Percentiles rank a stretch among this genome's conserved stretches.
phyloP scores from a whole-genome alignment of 2,329 filamentous ascomycete genomes.

The Coniochaeta prunicola region DNA sequence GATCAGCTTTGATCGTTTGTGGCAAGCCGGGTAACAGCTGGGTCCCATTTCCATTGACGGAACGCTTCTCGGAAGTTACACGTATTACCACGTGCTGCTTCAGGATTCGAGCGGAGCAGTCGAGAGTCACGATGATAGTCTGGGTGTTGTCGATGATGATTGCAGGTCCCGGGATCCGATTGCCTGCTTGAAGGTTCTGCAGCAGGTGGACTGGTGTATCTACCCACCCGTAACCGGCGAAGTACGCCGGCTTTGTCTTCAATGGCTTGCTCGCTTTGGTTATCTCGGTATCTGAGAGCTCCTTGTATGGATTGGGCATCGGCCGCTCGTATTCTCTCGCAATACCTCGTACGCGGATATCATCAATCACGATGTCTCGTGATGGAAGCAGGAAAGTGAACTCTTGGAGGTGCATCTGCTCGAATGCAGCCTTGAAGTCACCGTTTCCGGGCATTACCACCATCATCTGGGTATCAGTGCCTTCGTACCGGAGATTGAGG shows the following conservation, averaged over 20 bases:
- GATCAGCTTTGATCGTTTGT: constrained; percentile 34
- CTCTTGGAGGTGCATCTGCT: background rate
- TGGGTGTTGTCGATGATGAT: constrained; percentile 62
- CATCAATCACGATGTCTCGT: constrained; percentile 9
- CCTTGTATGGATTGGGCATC: background rate
- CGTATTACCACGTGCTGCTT: constrained; percentile 31
- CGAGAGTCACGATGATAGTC: constrained; percentile 63
- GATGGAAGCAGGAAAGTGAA: background rate
- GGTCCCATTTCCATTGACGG: background rate
- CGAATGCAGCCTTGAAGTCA: constrained; percentile 17
- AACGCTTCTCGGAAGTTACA: constrained; percentile 9
- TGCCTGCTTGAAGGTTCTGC: constrained; percentile 52
- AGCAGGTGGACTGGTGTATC: constrained; percentile 63
- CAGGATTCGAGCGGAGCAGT: constrained; percentile 41
- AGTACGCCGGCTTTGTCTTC: constrained; percentile 7
- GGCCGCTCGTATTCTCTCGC: background rate
- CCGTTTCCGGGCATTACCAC: constrained; percentile 5
- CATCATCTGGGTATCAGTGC: background rate
- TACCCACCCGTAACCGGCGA: constrained; percentile 7
- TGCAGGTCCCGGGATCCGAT: constrained; percentile 55
- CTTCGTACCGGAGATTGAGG: constrained; percentile 3
- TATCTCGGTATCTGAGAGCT: background rate
- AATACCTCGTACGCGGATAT: constrained; percentile 11
- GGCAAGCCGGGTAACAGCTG: background rate
- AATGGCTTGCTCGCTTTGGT: background rate